Evolutionary conservation across 1,284 basidiomycete genomes (phyloP), one percentile per base, ranked within the genome.

Genomic region (Ceratobasidium sp.): DNA sequence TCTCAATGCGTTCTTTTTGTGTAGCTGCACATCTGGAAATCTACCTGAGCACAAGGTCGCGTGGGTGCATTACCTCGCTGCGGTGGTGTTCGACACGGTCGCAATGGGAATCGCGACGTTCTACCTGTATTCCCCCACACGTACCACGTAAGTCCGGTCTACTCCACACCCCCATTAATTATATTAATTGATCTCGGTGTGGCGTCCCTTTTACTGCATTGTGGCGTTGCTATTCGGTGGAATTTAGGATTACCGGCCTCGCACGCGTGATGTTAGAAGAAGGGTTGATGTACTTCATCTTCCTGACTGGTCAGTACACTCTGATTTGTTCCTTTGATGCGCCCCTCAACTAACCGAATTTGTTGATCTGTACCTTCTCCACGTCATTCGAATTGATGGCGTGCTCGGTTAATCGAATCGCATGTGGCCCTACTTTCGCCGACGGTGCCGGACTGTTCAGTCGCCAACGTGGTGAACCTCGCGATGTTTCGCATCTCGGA

Each of bases 61-160:
- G 17, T 75, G 73, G 73, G 22, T 75, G 8, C 73, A 75, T 45
- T 75, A 75, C 47, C 64, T 75, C n/a, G 73, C 73, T 22, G 73
- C 69, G 3, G 69, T 72, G 2, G 69, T 72, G 27, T 72, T 72
- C 31, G 57, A 72, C 51, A 72, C 69, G 1, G 45, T 53, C 14
- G 69, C 69, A 24, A 72, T 60, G 69, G 69, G 69, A 22, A 72
- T 72, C 22, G 57, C 69, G 7, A 72, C 69, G 17, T 72, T 72
- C 41, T 72, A 60, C 45, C 45, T 72, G 17, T 72, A 60, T 24
- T 59, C 44, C 15, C 69, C 69, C 7, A 72, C 66, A 8, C 36
- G 45, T n/a, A 69, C 51, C 4, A 57, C 66, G 66, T 69, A 31
- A 57, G 66, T 57, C 22, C 6, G 14, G 3, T 4, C 11, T 41